Base-by-base conservation (phyloP, 495 filamentous ascomycete species). In the Mycothermus thermophilus region DNA sequence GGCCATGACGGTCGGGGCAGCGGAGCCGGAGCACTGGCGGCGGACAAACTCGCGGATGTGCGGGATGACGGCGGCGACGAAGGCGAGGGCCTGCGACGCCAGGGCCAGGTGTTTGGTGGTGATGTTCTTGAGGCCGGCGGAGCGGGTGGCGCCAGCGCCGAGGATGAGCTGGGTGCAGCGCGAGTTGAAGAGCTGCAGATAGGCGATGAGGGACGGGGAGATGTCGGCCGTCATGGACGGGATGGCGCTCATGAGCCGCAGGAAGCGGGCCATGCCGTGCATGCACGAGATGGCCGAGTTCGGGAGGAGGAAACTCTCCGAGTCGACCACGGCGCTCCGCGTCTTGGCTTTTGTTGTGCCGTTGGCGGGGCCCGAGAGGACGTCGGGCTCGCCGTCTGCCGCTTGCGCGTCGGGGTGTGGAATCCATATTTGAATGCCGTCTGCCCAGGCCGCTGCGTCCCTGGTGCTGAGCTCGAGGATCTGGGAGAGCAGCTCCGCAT, bases 81-180 rank as follows among this genome's bases (percentile, higher is more conserved):
- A 94, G 35, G 80, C 79, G 16, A 95, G 57, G 0, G 87, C 79
- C 55, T 95, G 92, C 2, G 81, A 86, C 7, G 92, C 86, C 18
- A 96, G 71, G 0, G 90, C 88, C 5, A 99, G 74, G 59, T 99
- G 87, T 46, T 87, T 90, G 0, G 90, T 92, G 2, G 84, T 95
- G 47, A 99, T 99, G 43, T 93, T 93, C 50, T 85, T 93, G 8
- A 99, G 60, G 1, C 90, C 90, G 4, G 86, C 92, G n/a, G 77
- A 86, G 17, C 72, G 64, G 2, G 83, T 95, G 1, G 90, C 90
- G 1, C 90, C 90, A 8, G 90, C 92, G 6, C 88, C 92, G 6
- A 96, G 76, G 41, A 99, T 93, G 32, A 96, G 72, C 44, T 99
- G 90, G 13, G 76, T 85, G 26, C 84, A 87, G 5, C 90, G 77